Conservation (phyloP, 73 alveolate species). For the Symbiodinium natans region DNA sequence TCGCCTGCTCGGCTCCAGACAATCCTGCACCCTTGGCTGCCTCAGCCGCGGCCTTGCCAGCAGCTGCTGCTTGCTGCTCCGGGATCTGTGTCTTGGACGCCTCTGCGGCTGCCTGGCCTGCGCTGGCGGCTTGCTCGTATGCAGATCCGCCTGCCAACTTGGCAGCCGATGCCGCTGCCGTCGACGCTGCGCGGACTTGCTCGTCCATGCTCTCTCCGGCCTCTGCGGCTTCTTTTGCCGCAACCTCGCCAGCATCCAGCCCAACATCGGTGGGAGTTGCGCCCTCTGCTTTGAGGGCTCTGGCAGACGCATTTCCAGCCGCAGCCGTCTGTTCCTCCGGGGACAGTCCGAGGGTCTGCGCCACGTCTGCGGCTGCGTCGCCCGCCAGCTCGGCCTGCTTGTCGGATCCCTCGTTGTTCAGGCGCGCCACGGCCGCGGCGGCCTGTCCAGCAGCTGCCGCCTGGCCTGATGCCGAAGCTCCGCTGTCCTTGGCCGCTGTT, state of each 20-base stretch:
- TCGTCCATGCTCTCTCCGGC: not conserved
- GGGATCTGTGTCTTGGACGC: constrained; percentile 22
- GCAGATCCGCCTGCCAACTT: not conserved
- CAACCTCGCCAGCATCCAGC: constrained; percentile 28
- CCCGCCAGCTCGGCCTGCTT: constrained; percentile 4
- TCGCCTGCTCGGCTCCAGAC: constrained; percentile 14
- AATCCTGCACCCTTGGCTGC: not conserved
- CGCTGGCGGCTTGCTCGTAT: constrained; percentile 16
- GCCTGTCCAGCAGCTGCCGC: constrained; percentile 38
- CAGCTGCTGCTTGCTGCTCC: constrained; percentile 24
- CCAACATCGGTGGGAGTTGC: constrained; percentile 19
- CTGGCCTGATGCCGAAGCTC: not conserved
- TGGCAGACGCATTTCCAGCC: constrained; percentile 14
- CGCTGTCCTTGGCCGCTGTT: not conserved
- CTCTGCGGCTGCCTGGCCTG: constrained; percentile 28
- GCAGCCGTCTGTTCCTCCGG: not conserved
- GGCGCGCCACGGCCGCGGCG: constrained; percentile 14
- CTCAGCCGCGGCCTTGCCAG: constrained; percentile 19
- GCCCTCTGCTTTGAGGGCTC: constrained; percentile 2
- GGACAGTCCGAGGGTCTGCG: not conserved
- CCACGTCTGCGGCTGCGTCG: constrained; percentile 21
- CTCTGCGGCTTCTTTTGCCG: not conserved
- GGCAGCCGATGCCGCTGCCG: constrained; percentile 7
- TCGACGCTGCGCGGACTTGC: not conserved
- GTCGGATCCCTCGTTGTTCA: not conserved